These are phyloP conservation scores for Penicillium odoratum DNA, from an alignment of 495 filamentous ascomycete species.

Conservation along the genomic window DNA sequence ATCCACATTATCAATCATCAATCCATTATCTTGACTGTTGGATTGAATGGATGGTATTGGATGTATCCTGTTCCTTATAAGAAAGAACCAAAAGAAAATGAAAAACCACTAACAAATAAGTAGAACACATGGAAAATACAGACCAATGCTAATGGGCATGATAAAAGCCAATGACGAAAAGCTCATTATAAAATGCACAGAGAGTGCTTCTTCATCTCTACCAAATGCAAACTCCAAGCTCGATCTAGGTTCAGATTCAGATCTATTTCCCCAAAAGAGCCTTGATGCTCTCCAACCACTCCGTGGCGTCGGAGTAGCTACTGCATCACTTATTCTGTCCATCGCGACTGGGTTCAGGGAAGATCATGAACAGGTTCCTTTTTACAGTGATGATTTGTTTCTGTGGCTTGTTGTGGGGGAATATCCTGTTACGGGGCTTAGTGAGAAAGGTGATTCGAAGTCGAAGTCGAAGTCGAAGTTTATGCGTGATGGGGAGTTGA, in stretches of 20 bases:
- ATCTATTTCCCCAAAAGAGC: slow-evolving; percentile 44
- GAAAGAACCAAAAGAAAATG: not conserved
- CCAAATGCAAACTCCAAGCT: slow-evolving; percentile 11
- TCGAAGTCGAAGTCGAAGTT: slow-evolving; percentile 15
- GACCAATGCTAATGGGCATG: slow-evolving; percentile 66
- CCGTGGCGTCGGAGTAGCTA: slow-evolving; percentile 70
- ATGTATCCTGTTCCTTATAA: too few species aligned
- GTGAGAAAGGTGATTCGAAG: slow-evolving; percentile 17
- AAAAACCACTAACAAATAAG: slow-evolving; percentile 4
- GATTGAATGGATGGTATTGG: not conserved
- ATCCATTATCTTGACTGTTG: not conserved
- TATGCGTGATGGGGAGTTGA: slow-evolving; percentile 42
- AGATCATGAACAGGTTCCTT: slow-evolving; percentile 51
- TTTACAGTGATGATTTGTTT: slow-evolving; percentile 77
- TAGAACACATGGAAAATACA: slow-evolving; percentile 65
- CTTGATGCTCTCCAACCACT: slow-evolving; percentile 51
- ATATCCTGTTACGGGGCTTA: slow-evolving; percentile 12
- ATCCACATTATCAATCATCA: not conserved
- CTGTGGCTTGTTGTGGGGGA: slow-evolving; percentile 57
- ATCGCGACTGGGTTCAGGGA: slow-evolving; percentile 46
- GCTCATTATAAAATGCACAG: slow-evolving; percentile 43
- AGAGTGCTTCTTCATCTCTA: slow-evolving; percentile 44
- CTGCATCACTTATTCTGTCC: slow-evolving; percentile 68
- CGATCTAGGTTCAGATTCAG: not conserved
- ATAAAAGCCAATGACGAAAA: slow-evolving; percentile 58